Conservation (phyloP, 225 moss, liverwort and hornwort genomes). For the Marchantia paleacea region DNA sequence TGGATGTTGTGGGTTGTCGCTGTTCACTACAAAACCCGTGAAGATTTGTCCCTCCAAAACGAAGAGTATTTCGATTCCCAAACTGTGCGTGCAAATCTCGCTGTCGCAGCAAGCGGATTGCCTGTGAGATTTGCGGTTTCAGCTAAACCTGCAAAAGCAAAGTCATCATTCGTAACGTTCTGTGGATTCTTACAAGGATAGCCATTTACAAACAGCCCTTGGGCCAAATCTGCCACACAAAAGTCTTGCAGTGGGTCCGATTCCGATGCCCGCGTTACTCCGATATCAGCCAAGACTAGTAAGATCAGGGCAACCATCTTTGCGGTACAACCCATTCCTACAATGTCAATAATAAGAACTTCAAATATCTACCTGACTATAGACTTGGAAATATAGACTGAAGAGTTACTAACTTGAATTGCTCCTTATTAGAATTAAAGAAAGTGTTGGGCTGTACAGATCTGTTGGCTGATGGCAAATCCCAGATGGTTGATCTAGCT, state of each 20-base stretch:
- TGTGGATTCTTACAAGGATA: background rate
- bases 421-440: too few species aligned
- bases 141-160: background rate
- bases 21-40: constrained; percentile 3
- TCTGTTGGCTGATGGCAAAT: too few species aligned
- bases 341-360: too few species aligned
- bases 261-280: too few species aligned
- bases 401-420: too few species aligned
- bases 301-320: too few species aligned
- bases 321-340: too few species aligned
- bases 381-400: too few species aligned
- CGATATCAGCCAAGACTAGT: too few species aligned
- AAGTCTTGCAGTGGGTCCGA: constrained; percentile 13
- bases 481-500: too few species aligned
- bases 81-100: background rate
- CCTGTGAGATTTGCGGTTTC: background rate
- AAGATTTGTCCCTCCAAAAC: background rate
- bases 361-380: too few species aligned
- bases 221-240: background rate
- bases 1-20: background rate
- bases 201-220: background rate
- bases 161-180: background rate
- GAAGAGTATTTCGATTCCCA: background rate
- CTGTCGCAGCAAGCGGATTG: background rate
- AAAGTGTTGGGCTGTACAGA: too few species aligned